Percentiles rank a stretch among this genome's conserved stretches.
Conservation (phyloP, 1,284 basidiomycete species). For the Tylopilus sp. region DNA sequence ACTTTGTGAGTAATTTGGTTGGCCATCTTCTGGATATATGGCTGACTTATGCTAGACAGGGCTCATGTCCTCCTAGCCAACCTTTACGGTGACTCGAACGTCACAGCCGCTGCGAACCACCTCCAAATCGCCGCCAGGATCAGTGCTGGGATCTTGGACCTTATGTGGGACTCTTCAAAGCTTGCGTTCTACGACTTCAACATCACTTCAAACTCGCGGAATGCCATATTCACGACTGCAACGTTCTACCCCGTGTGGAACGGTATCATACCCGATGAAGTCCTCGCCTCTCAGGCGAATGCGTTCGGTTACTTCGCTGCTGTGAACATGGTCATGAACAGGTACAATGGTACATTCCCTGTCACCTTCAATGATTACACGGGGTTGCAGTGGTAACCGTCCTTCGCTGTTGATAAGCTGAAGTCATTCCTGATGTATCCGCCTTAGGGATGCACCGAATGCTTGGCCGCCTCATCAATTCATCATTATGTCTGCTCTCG, state of each 20-base stretch:
- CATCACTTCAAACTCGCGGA: slow-evolving; percentile 60
- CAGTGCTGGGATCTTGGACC: slow-evolving; percentile 72
- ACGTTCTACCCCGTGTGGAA: slow-evolving; percentile 88
- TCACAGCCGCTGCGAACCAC: slow-evolving; percentile 50
- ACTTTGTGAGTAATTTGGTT: slow-evolving; percentile 53
- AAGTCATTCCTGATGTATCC: not conserved
- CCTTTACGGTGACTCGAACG: slow-evolving; percentile 55
- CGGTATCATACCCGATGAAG: slow-evolving; percentile 73
- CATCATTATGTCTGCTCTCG: slow-evolving; percentile 76
- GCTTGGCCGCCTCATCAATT: slow-evolving; percentile 87
- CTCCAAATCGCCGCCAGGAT: slow-evolving; percentile 55
- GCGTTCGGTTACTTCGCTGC: slow-evolving; percentile 75
- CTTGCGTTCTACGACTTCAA: slow-evolving; percentile 90
- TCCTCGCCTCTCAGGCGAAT: slow-evolving; percentile 52
- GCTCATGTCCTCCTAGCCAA: slow-evolving; percentile 60
- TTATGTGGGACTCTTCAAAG: slow-evolving; percentile 81
- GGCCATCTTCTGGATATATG: not conserved
- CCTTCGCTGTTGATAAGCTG: not conserved
- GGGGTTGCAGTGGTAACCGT: slow-evolving; percentile 74
- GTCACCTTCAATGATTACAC: slow-evolving; percentile 56
- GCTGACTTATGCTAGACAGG: slow-evolving; percentile 47
- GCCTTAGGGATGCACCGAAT: slow-evolving; percentile 66
- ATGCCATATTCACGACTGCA: slow-evolving; percentile 63
- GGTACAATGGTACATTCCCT: slow-evolving; percentile 55
- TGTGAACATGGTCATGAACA: slow-evolving; percentile 73